Evolutionary conservation across 805 yeast genomes (phyloP).

Genomic region (Pichia ethanolica): DNA sequence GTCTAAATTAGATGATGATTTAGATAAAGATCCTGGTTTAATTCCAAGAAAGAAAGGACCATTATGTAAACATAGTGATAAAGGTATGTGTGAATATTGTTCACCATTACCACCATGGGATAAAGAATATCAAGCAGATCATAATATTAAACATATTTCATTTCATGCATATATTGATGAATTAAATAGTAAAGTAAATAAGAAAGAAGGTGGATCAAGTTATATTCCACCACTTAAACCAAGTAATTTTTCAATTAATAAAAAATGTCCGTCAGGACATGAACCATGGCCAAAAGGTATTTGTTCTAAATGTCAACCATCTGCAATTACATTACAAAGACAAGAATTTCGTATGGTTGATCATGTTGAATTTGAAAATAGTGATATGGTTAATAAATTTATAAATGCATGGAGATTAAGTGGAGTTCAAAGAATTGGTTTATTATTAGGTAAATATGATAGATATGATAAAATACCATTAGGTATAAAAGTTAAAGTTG

Average conservation of each 20-base stretch:
- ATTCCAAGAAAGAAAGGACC: constrained; percentile 54
- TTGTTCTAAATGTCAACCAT: constrained; percentile 94
- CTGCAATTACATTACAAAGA: constrained; percentile 86
- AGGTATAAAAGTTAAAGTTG: constrained; percentile 90
- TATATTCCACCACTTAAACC: constrained; percentile 76
- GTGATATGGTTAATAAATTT: constrained; percentile 68
- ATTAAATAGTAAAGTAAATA: constrained; percentile 59
- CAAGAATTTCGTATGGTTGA: constrained; percentile 95
- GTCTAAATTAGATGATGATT: constrained; percentile 54
- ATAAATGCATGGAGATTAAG: constrained; percentile 88
- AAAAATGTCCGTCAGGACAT: constrained; percentile 71
- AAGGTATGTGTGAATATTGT: constrained; percentile 98
- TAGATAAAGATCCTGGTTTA: constrained; percentile 65
- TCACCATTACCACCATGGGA: constrained; percentile 96
- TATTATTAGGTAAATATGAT: constrained; percentile 76
- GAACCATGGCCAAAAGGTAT: constrained; percentile 92
- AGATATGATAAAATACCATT: constrained; percentile 77
- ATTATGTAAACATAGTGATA: constrained; percentile 80
- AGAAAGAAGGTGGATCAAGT: constrained; percentile 45
- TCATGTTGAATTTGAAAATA: constrained; percentile 83
- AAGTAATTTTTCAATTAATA: constrained; percentile 58
- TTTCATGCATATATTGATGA: constrained; percentile 78
- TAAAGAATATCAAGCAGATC: constrained; percentile 58
- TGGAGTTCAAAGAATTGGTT: constrained; percentile 82
- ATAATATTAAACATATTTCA: constrained; percentile 80